Conservation (phyloP, 768 basidiomycete species). For the Naematelia aurantialba region DNA sequence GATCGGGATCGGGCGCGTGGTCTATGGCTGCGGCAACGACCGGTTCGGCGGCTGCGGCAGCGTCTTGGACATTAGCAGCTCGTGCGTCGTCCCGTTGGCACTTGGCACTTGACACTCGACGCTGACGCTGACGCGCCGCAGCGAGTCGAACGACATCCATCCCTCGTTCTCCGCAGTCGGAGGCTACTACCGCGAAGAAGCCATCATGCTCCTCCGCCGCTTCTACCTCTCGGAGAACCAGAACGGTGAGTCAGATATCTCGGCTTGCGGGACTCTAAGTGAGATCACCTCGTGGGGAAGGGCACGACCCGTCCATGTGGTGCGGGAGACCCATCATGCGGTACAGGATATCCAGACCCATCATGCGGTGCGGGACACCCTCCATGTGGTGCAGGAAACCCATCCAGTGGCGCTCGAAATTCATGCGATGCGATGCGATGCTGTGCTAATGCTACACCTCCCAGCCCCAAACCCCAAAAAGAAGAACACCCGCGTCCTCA, state of each 20-base stretch:
- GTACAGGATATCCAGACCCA: too few relatives aligned
- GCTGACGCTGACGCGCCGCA: not conserved
- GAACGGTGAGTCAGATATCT: constrained; percentile 62
- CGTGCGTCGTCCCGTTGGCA: too few relatives aligned
- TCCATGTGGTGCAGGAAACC: too few relatives aligned
- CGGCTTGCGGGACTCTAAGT: not conserved
- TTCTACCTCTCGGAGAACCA: constrained; percentile 92
- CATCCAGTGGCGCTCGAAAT: too few relatives aligned
- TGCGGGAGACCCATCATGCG: too few relatives aligned
- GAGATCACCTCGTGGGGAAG: too few relatives aligned
- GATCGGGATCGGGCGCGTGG: constrained; percentile 82
- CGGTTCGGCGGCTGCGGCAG: constrained; percentile 96
- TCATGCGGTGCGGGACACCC: too few relatives aligned
- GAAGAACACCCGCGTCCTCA: constrained; percentile 77
- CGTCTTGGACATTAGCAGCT: constrained; percentile 78
- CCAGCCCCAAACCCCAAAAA: constrained; percentile 85
- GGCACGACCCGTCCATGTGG: too few relatives aligned
- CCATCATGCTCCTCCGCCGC: constrained; percentile 76
- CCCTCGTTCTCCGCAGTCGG: constrained; percentile 69
- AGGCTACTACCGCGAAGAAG: constrained; percentile 74
- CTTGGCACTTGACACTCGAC: not conserved
- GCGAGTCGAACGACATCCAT: constrained; percentile 59
- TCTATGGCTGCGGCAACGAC: constrained; percentile 91
- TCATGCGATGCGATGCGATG: too few relatives aligned
- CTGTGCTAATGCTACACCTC: not conserved